phyloP scores from a whole-genome alignment of 768 basidiomycete genomes.

The Mycena metata region DNA sequence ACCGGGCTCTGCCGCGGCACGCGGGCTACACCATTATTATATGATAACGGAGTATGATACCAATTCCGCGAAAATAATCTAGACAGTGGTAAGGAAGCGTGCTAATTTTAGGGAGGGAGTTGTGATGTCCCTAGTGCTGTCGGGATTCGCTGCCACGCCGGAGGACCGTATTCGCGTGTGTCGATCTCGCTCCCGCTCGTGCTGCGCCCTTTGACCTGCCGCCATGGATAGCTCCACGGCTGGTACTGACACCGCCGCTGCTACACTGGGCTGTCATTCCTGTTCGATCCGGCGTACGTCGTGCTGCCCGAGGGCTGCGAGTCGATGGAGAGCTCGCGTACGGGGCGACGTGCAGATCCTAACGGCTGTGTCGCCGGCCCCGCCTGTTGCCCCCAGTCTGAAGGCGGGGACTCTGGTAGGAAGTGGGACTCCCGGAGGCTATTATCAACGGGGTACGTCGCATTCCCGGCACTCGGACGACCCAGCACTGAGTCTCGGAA shows the following conservation, averaged over 20 bases:
- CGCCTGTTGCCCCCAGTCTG: neutral
- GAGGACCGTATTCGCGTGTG: neutral
- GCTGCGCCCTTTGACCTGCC: neutral
- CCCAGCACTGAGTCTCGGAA: too few species aligned
- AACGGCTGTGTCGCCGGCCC: neutral
- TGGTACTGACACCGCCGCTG: too few species aligned
- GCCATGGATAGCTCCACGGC: neutral
- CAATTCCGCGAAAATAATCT: too few species aligned
- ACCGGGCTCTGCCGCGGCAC: too few species aligned
- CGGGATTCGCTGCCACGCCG: neutral
- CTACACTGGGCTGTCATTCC: too few species aligned
- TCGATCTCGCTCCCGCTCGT: neutral
- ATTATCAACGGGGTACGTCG: too few species aligned
- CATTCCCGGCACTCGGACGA: too few species aligned
- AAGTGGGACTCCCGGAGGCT: neutral
- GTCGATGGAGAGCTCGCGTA: neutral
- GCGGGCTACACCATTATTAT: too few species aligned
- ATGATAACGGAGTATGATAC: too few species aligned
- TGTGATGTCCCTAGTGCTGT: too few species aligned
- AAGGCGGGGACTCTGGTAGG: neutral
- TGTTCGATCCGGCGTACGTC: neutral
- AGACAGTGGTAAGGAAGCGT: too few species aligned
- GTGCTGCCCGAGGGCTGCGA: slow-evolving; percentile 1
- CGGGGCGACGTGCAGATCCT: neutral
- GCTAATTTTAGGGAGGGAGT: too few species aligned